Percentiles rank a stretch among this genome's conserved stretches.
phyloP scores from a whole-genome alignment of 2,329 filamentous ascomycete genomes.

The Diaporthe vaccinii region DNA sequence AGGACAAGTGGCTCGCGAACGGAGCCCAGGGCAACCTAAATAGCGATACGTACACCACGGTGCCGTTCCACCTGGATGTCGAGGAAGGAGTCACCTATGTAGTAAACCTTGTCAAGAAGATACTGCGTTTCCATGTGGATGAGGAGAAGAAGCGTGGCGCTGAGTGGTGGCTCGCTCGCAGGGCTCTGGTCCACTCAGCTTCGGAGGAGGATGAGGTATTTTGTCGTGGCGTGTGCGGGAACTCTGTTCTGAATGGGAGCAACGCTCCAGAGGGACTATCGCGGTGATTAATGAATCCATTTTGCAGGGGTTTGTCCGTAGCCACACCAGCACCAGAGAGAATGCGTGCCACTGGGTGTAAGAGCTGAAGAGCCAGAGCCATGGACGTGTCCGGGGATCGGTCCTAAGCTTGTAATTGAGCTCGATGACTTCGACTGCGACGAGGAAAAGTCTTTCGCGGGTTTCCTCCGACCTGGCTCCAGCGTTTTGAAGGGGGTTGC shows the following conservation, averaged over 20 bases:
- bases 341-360: conserved; percentile 20
- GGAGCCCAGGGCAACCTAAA: conserved; percentile 64
- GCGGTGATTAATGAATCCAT: not conserved
- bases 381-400: not conserved
- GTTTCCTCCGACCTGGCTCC: not conserved
- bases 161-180: conserved; percentile 8
- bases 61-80: conserved; percentile 63
- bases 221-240: not conserved
- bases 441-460: conserved; percentile 1
- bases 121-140: not conserved
- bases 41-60: conserved; percentile 63
- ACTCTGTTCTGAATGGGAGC: not conserved
- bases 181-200: not conserved
- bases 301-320: not conserved
- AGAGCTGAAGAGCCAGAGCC: conserved; percentile 27
- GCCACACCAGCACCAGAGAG: conserved; percentile 13
- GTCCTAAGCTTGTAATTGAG: conserved; percentile 9
- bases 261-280: not conserved
- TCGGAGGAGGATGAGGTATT: not conserved
- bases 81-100: conserved; percentile 53
- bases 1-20: conserved; percentile 65
- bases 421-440: conserved; percentile 19
- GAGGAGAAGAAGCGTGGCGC: conserved; percentile 10
- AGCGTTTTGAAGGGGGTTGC: not conserved
- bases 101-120: not conserved